Base-by-base conservation (phyloP, 75 land plant genomes). In the Selaginella tamariscina region DNA sequence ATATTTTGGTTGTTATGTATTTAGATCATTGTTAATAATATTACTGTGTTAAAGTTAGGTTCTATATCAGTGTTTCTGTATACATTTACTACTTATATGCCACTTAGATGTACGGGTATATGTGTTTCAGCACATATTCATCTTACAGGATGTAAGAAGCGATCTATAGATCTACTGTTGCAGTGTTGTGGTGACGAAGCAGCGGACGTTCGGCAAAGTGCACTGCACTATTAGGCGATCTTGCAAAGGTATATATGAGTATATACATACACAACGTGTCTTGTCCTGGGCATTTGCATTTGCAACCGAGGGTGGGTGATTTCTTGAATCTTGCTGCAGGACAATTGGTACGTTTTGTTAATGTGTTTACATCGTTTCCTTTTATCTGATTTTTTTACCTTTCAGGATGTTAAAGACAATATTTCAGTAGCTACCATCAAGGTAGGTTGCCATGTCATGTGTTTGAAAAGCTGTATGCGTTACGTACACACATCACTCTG, bases 201-300 rank as follows among this genome's bases (percentile, higher is more conserved):
- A 32, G 63, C 83, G 66, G 99, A 95, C 84, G 85, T 95, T 27
- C 82, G 92, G 9, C 99, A 95, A 66, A 95, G 99, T 85, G 97
- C 97, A 2, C 83, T 82, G 99, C 99, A n/a, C 79, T 95, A 56
- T 86, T 95, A 68, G 99, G 99, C 0, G 99, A 95, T 68, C 89
- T 95, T 73, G 88, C 91, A 56, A 90, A 84, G 73, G 99, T 91
- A 75, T 76, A 75, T 69, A 39, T 39, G 49, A 39, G 5, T 39
- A 27, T 22, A 18, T 8, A 59, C 73, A 95, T n/a, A n/a, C n/a
- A n/a, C n/a, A n/a, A n/a, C n/a, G n/a, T n/a, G 99, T 91, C 86
- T 13, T 95, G 99, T 65, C 82, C 88, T 31, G 83, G 82, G 28
- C 92, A 95, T 72, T 74, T 95, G 74, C 92, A 80, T n/a, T n/a